Conservation (phyloP, 164 flowering plant genomes). For the Stephania japonica region DNA sequence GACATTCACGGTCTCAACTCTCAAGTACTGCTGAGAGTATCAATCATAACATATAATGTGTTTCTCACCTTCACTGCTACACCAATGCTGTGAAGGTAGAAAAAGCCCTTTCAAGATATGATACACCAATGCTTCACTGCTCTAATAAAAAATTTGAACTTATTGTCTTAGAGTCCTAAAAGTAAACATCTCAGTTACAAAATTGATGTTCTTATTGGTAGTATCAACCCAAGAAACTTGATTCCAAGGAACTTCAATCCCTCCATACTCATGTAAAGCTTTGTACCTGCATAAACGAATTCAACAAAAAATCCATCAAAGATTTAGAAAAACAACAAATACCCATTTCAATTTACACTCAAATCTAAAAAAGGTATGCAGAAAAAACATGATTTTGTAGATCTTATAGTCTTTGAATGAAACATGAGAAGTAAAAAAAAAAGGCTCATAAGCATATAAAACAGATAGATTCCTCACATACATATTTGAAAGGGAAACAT, state of each 20-base stretch:
- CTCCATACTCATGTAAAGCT: conserved; percentile 95
- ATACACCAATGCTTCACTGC: conserved; percentile 98
- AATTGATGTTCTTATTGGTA: conserved; percentile 77
- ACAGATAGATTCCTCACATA: no score
- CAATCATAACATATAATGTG: no score
- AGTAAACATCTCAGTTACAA: conserved; percentile 96
- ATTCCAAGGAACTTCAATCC: conserved; percentile 98
- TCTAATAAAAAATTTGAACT: conserved; percentile 36
- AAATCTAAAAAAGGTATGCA: conserved; percentile 11
- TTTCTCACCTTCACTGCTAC: conserved; percentile 95
- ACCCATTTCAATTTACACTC: background rate
- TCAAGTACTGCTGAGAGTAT: no score
- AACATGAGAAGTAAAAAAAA: background rate
- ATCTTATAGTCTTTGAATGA: conserved; percentile 90
- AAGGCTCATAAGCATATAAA: background rate
- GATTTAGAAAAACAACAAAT: conserved; percentile 5
- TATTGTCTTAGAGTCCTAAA: conserved; percentile 95
- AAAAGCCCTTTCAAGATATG: conserved; percentile 88
- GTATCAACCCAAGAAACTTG: conserved; percentile 98
- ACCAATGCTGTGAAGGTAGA: conserved; percentile 78
- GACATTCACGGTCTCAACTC: no score
- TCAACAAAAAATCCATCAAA: background rate
- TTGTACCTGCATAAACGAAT: conserved; percentile 52
- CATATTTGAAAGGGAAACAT: no score
- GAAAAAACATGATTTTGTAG: background rate